These are phyloP conservation scores for Puccinia polysora DNA, from an alignment of 1,284 basidiomycete genomes.

Conservation along the genomic window DNA sequence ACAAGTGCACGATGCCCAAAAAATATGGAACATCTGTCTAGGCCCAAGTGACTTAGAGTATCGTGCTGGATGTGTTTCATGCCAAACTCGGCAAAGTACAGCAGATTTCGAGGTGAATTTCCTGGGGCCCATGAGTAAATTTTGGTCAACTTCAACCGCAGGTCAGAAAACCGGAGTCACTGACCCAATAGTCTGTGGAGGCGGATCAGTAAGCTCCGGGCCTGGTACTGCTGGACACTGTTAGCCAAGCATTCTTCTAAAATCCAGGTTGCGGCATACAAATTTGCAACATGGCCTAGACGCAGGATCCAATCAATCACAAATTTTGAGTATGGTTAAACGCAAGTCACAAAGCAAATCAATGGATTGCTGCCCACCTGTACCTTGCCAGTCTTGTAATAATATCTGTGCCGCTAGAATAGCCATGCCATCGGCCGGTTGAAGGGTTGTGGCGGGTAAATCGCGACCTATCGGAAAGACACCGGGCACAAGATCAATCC, in stretches of 20 bases:
- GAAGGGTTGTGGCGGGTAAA: slow-evolving; percentile 70
- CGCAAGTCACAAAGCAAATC: slow-evolving; percentile 37
- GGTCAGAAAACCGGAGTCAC: slow-evolving; percentile 47
- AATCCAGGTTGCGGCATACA: slow-evolving; percentile 63
- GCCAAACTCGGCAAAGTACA: slow-evolving; percentile 69
- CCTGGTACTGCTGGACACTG: slow-evolving; percentile 71
- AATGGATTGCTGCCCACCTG: slow-evolving; percentile 5
- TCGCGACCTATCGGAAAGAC: slow-evolving; percentile 53
- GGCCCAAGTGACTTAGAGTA: slow-evolving; percentile 72
- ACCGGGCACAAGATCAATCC: background rate
- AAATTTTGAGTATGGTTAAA: slow-evolving; percentile 20
- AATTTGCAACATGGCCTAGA: slow-evolving; percentile 58
- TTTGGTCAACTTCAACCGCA: background rate
- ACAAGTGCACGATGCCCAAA: slow-evolving; percentile 53
- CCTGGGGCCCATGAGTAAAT: slow-evolving; percentile 55
- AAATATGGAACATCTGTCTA: slow-evolving; percentile 72
- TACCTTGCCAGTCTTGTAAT: slow-evolving; percentile 61
- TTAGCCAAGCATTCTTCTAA: slow-evolving; percentile 68
- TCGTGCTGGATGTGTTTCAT: slow-evolving; percentile 78
- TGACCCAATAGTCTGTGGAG: slow-evolving; percentile 72
- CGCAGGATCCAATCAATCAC: slow-evolving; percentile 21
- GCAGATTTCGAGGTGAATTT: slow-evolving; percentile 64
- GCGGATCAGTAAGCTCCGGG: slow-evolving; percentile 68
- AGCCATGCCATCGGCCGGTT: slow-evolving; percentile 77
- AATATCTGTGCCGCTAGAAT: slow-evolving; percentile 67